These are phyloP conservation scores for Fusarium verrucosum DNA, from an alignment of 2,329 filamentous ascomycete species.

Conservation along the genomic window DNA sequence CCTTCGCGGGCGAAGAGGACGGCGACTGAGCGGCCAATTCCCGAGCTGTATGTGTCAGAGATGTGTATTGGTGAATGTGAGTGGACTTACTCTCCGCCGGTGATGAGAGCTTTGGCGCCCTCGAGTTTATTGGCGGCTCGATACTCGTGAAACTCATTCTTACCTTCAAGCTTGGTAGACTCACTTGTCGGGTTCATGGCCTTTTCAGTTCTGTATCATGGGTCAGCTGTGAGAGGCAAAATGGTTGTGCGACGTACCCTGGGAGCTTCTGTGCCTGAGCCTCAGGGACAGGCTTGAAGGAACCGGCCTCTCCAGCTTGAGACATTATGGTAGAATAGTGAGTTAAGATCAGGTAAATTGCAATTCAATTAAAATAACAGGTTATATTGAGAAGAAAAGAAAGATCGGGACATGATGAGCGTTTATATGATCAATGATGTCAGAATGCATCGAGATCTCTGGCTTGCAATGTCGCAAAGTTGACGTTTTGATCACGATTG, in stretches of 20 bases:
- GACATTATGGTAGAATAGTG: slow-evolving; percentile 18
- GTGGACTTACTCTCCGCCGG: slow-evolving; percentile 62
- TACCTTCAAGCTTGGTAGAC: slow-evolving; percentile 53
- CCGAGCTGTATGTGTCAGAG: slow-evolving; percentile 51
- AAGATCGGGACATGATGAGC: not conserved
- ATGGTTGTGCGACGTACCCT: slow-evolving; percentile 41
- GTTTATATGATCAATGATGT: slow-evolving; percentile 22
- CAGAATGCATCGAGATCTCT: slow-evolving; percentile 21
- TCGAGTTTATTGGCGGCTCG: slow-evolving; percentile 59
- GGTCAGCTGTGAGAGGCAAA: not conserved
- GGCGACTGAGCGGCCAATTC: slow-evolving; percentile 64
- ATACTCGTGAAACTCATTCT: slow-evolving; percentile 51
- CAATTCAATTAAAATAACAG: not conserved
- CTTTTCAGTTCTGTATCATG: slow-evolving; percentile 48
- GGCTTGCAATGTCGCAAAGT: slow-evolving; percentile 3
- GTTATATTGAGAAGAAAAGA: not conserved
- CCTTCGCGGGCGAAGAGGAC: slow-evolving; percentile 67
- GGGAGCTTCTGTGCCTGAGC: slow-evolving; percentile 51
- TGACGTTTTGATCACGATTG: slow-evolving; percentile 15
- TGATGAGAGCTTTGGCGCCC: slow-evolving; percentile 62
- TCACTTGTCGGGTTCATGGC: slow-evolving; percentile 53
- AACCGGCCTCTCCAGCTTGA: slow-evolving; percentile 40
- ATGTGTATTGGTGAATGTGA: fast-evolving
- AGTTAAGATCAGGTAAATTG: not conserved
- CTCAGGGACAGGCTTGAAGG: slow-evolving; percentile 49